Evolutionary conservation across 1,139 yeast genomes (phyloP), one percentile per base, ranked within the genome.

Genomic region (Wickerhamomyces sp.): DNA sequence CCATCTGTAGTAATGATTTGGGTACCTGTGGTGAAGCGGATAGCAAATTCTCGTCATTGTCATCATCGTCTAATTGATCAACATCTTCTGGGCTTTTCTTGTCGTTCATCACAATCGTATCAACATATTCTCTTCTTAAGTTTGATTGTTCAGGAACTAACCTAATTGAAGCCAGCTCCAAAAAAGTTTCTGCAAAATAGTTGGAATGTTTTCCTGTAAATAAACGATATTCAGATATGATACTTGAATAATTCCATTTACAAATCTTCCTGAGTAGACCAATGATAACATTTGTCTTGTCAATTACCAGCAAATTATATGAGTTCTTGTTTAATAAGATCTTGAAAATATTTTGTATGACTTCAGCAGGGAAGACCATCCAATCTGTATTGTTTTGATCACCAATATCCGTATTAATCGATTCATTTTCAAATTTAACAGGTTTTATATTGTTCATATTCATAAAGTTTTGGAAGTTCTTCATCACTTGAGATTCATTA

Each of bases 191-290:
- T 5, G 91, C 88, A 53, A 72, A 75, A 55, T 87, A 88, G 48
- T 78, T 85, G 21, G 82, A 68, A 48, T 84, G 80, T 41, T 75
- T 76, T 23, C 88, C 84, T 3, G 87, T 70, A 57, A 78, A 85
- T 8, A 84, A 70, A 32, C 95, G 66, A 59, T 86, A 91, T 57
- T 91, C 97, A 45, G 82, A 83, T 21, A 88, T 73, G 9, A 89
- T 78, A 17, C 93, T 78, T 24, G 88, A 78, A 54, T 84, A 83
- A 47, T 79, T 81, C 97, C 96, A 89, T 58, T 83, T 83, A 58
- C 86, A 94, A 24, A 88, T 68, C 54, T 82, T 80, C 36, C 98
- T 65, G 23, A 91, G 61, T 2, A 88, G 67, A 1, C 96, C 96
- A 6, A 87, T 74, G 20, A 89, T 68, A 4, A 93, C 77, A 38